Base-by-base conservation (phyloP, 441 rosid genomes). In the Pelargonium myrrhifolium region DNA sequence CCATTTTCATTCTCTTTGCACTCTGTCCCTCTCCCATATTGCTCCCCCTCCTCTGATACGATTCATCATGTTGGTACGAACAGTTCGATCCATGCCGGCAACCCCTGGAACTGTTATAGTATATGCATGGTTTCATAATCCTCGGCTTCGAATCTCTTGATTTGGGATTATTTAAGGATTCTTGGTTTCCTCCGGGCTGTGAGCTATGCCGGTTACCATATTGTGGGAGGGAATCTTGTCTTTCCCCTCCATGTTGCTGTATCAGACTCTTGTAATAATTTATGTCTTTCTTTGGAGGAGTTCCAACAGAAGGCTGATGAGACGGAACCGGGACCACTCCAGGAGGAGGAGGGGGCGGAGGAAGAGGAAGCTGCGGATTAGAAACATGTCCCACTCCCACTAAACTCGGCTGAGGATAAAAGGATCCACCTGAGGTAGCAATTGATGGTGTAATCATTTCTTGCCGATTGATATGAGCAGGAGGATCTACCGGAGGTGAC, bases 201-300 rank as follows among this genome's bases (percentile, higher is more conserved):
- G 65, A 78, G 72, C 73, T 72, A 75, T 73, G 79, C 9, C 79
- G 78, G 74, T 71, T 73, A 28, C 76, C 65, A 31, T 77, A 77
- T 31, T 75, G 92, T 68, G 80, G 88, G 28, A 79, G 65, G 17
- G 75, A 71, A 65, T 86, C 96, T 68, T 79, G 94, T 77, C 91
- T 83, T 64, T 94, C 99, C 31, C 81, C 96, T 40, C 99, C 99
- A 70, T 93, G 99, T 65, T 89, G 96, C 82, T 93, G 96, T 78
- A 93, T 91, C 85, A 93, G 78, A 82, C 81, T 89, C 82, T 91
- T 93, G 74, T 89, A 93, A 74, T 93, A 93, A 76, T 77, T 88
- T 64, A 87, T 31, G 68, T 89, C 96, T 73, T 83, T 91, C 2
- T 86, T 75, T 43, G 80, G 89, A 18, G 88, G 67, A 31, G 68